Evolutionary conservation across 2,329 filamentous ascomycete genomes (phyloP), one percentile per base, ranked within the genome.

Genomic region (Sporothrix phasma): DNA sequence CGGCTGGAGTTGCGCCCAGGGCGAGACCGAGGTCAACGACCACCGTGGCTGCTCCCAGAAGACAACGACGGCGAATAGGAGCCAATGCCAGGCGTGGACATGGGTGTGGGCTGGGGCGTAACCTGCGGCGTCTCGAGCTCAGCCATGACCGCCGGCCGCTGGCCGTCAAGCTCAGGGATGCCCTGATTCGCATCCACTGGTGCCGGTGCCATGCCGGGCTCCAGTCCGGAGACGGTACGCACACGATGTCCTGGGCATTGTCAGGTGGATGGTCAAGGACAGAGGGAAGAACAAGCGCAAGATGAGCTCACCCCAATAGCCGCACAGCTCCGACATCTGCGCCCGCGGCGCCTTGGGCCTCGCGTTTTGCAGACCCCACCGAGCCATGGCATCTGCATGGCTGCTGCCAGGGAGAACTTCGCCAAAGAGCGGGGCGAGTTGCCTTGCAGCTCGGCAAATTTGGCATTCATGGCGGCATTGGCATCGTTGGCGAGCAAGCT

Each of bases 41-140:
- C 29, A 6, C 47, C 15, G 46, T 62, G 58, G 29, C 53, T 39
- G 10, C 58, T 43, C n/a, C 15, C 10, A 31, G 49, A 15, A 1
- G 65, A 39, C 29, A 66, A 5, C 1, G 62, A 49, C 13, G 61
- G 62, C 29, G 66, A 67, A 34, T 24, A 11, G 3, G 47, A 53
- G 7, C 60, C 53, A 1, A 63, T 37, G 15, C 19, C 17, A 1
- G 66, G 46, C 15, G 54, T 46, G 1, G 37, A 6, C 39, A 24
- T 46, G 31, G 64, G 63, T 1, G 63, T 56, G 10, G 22, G 26
- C 34, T 46, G 56, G 6, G 61, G 54, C 24, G 67, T 64, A 37
- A 13, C 34, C 34, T 37, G 34, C 34, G 61, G 54, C 24, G 67
- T 64, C 51, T 67, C 66, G 45, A 68, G 66, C 64, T 67, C 67